Conservation (phyloP, 345 rosid genomes). For the Moringa oleifera region DNA sequence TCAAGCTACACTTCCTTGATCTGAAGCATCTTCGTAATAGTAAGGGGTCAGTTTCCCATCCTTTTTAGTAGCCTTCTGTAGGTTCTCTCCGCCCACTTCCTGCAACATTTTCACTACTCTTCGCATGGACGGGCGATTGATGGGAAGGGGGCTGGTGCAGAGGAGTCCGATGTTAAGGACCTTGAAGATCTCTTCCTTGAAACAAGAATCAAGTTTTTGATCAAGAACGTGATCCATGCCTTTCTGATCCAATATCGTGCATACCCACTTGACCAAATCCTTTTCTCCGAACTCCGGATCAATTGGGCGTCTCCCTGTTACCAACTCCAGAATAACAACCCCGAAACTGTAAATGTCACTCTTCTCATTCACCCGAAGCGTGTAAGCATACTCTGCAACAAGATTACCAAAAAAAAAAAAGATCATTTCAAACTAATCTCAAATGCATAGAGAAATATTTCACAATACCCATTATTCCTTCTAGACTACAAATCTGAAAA, state of each 20-base stretch:
- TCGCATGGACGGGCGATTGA: conserved; percentile 95
- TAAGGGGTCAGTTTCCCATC: conserved; percentile 90
- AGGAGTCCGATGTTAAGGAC: conserved; percentile 82
- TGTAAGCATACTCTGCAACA: conserved; percentile 90
- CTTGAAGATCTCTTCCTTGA: conserved; percentile 78
- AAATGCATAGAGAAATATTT: no score
- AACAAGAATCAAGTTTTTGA: conserved; percentile 70
- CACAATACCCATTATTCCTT: no score
- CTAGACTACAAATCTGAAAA: no score
- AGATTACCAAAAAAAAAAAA: neutral
- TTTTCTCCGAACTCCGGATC: conserved; percentile 90
- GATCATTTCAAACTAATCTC: neutral
- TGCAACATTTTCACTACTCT: conserved; percentile 88
- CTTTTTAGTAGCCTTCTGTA: conserved; percentile 28
- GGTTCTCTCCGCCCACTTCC: conserved; percentile 53
- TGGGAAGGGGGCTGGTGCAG: conserved; percentile 84
- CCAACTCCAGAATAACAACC: conserved; percentile 86
- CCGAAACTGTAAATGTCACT: conserved; percentile 99
- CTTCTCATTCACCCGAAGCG: conserved; percentile 96
- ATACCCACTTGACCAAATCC: conserved; percentile 94
- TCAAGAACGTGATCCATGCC: conserved; percentile 81
- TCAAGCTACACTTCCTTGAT: conserved; percentile 79
- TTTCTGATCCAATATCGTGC: conserved; percentile 66
- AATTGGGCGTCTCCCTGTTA: conserved; percentile 70
- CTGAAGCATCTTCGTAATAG: conserved; percentile 77